Conservation (phyloP, 805 yeast species). For the Candida xiaguanensis region DNA sequence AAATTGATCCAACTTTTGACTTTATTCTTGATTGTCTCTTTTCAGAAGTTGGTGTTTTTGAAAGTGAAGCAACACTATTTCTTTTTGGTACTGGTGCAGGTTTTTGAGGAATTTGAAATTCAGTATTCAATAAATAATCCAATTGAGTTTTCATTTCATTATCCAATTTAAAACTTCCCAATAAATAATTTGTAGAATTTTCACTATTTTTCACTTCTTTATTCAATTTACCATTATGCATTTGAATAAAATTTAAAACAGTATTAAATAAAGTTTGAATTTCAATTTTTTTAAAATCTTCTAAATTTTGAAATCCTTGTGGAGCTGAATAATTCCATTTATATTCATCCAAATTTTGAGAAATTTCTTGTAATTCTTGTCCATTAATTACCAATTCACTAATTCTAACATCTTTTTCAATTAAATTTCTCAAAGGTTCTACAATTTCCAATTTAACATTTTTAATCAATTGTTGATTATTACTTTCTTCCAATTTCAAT, state of each 20-base stretch:
- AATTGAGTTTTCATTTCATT: conserved; percentile 37
- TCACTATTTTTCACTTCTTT: conserved; percentile 45
- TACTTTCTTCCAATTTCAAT: conserved; percentile 45
- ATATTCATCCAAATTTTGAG: conserved; percentile 32
- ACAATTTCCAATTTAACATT: conserved; percentile 52
- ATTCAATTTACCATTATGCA: conserved; percentile 21
- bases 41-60: conserved; percentile 5
- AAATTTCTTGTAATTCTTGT: conserved; percentile 39
- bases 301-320: conserved; percentile 68
- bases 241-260: conserved; percentile 55
- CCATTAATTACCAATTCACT: conserved; percentile 50
- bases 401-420: conserved; percentile 53
- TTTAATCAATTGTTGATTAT: conserved; percentile 46
- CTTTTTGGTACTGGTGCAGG: conserved; percentile 1
- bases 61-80: not conserved
- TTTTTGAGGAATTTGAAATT: conserved; percentile 14
- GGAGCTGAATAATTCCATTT: conserved; percentile 82
- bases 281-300: conserved; percentile 63
- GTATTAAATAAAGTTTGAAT: conserved; percentile 57
- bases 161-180: conserved; percentile 42
- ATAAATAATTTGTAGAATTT: conserved; percentile 57
- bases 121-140: conserved; percentile 26
- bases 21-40: conserved; percentile 45
- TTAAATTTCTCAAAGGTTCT: conserved; percentile 49
- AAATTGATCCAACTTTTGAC: conserved; percentile 73